phyloP scores from a whole-genome alignment of 2,329 filamentous ascomycete genomes.

The Alternaria atra region DNA sequence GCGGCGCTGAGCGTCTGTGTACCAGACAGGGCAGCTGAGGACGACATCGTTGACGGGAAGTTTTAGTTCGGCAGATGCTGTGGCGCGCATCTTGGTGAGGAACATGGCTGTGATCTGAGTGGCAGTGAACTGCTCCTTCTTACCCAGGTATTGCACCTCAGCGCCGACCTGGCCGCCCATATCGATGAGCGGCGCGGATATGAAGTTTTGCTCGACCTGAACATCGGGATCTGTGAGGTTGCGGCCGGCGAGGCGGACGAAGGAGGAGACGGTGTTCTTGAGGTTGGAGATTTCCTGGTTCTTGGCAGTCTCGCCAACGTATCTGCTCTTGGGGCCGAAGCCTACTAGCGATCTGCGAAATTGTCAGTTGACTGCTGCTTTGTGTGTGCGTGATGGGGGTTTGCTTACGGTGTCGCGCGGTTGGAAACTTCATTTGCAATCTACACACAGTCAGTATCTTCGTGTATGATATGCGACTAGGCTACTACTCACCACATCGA shows the following conservation, averaged over 20 bases:
- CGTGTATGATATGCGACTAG: background rate
- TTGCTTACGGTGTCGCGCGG: constrained; percentile 91
- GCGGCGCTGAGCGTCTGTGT: constrained; percentile 92
- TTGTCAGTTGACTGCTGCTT: constrained; percentile 21
- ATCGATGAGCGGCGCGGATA: constrained; percentile 86
- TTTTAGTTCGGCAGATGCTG: constrained; percentile 85
- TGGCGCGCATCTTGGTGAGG: constrained; percentile 92
- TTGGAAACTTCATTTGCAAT: constrained; percentile 99
- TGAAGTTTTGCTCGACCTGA: constrained; percentile 88
- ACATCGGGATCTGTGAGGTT: constrained; percentile 89
- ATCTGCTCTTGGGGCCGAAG: constrained; percentile 92
- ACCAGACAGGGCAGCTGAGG: constrained; percentile 95
- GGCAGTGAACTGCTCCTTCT: constrained; percentile 95
- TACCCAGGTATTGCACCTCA: constrained; percentile 90
- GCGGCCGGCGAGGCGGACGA: constrained; percentile 93
- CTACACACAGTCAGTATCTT: constrained; percentile 60
- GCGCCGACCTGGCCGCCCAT: constrained; percentile 93
- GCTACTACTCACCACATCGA: constrained; percentile 86
- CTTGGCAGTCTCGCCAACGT: constrained; percentile 94
- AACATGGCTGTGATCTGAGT: constrained; percentile 96
- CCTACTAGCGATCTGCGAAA: constrained; percentile 78
- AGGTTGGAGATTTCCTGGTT: constrained; percentile 99
- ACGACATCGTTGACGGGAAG: constrained; percentile 92
- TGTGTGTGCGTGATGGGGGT: constrained; percentile 9
- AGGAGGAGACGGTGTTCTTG: constrained; percentile 94